Conservation (phyloP, 352 stramenopile genomes). For the Peronospora destructor region DNA sequence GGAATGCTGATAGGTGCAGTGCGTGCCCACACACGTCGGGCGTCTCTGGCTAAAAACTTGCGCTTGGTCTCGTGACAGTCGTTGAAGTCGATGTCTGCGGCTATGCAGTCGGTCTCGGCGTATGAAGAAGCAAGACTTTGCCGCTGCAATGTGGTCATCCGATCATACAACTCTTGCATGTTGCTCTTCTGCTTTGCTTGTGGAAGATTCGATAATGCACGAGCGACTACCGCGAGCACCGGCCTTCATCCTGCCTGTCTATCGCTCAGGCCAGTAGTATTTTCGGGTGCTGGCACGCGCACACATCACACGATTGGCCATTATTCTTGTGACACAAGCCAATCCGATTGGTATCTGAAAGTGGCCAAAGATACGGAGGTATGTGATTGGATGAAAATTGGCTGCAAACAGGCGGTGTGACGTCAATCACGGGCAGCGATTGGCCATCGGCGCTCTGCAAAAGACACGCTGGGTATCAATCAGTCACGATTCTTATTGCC, state of each 20-base stretch:
- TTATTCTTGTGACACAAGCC: constrained; percentile 1
- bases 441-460: neutral
- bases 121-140: constrained; percentile 47
- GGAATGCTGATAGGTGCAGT: constrained; percentile 59
- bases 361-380: neutral
- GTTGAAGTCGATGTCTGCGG: constrained; percentile 42
- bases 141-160: constrained; percentile 40
- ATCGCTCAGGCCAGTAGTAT: constrained; percentile 19
- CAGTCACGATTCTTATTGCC: too few relatives aligned
- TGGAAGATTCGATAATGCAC: constrained; percentile 15
- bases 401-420: neutral
- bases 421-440: neutral
- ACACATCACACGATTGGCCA: constrained; percentile 5
- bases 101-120: constrained; percentile 39
- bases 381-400: neutral
- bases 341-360: constrained; percentile 1
- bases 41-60: constrained; percentile 16
- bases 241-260: constrained; percentile 12
- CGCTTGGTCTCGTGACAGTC: constrained; percentile 24
- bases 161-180: constrained; percentile 46
- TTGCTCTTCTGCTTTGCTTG: neutral
- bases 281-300: constrained; percentile 12
- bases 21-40: constrained; percentile 24
- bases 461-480: neutral
- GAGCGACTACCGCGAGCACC: constrained; percentile 20